These are phyloP conservation scores for Triticum urartu DNA, from an alignment of 176 grass and related monocot genomes.

Conservation along the genomic window DNA sequence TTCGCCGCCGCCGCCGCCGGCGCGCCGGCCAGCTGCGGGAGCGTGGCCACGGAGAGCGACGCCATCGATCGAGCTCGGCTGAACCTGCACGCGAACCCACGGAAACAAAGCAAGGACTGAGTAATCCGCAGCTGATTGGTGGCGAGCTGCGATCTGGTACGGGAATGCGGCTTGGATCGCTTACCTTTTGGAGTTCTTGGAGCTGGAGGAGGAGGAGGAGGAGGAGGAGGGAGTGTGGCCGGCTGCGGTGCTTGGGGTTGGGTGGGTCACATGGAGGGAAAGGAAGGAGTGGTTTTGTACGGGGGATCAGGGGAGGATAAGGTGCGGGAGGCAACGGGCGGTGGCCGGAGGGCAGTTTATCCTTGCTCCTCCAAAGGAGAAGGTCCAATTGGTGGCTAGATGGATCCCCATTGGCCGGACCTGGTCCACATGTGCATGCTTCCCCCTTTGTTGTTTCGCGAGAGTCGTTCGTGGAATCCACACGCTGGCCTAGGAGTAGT, in stretches of 20 bases:
- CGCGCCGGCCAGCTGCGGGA: slow-evolving; percentile 32
- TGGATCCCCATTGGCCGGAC: slow-evolving; percentile 41
- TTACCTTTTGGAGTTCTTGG: neutral
- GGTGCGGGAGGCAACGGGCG: slow-evolving; percentile 59
- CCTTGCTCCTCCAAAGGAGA: slow-evolving; percentile 34
- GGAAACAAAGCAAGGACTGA: neutral
- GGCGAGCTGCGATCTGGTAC: neutral
- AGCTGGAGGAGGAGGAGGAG: neutral
- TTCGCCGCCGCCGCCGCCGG: slow-evolving; percentile 23
- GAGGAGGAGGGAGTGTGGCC: neutral
- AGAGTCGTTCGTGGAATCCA: slow-evolving; percentile 33
- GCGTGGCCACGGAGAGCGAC: slow-evolving; percentile 49
- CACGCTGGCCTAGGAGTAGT: slow-evolving; percentile 24
- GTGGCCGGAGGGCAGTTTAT: slow-evolving; percentile 55
- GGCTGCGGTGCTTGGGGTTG: slow-evolving; percentile 15
- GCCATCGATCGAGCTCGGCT: slow-evolving; percentile 54
- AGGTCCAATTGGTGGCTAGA: slow-evolving; percentile 41
- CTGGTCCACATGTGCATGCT: slow-evolving; percentile 29
- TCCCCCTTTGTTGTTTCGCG: neutral
- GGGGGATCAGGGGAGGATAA: slow-evolving; percentile 62
- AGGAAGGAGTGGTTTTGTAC: slow-evolving; percentile 43
- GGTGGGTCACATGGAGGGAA: slow-evolving; percentile 3
- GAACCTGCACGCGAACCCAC: slow-evolving; percentile 1
- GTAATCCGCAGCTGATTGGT: neutral
- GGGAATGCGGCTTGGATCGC: too few relatives aligned